Conservation (phyloP, 176 grass and related monocot species). For the Paspalum notatum region DNA sequence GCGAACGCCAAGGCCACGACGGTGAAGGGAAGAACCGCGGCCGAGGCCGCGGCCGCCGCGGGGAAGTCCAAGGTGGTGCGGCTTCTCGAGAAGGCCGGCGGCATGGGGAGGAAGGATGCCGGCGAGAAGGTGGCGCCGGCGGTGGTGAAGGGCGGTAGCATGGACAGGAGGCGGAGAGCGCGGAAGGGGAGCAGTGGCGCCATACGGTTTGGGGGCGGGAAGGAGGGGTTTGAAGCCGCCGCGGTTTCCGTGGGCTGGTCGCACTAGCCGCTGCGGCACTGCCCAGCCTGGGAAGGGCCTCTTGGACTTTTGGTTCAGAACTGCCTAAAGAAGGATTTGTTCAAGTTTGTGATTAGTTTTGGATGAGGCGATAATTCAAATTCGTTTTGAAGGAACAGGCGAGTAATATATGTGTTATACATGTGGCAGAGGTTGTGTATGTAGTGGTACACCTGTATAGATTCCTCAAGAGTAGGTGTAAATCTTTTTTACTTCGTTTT, state of each 20-base stretch:
- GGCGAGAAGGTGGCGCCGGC: constrained; percentile 3
- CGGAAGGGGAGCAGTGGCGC: constrained; percentile 44
- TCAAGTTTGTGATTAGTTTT: constrained; percentile 49
- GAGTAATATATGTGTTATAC: constrained; percentile 4
- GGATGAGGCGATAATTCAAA: constrained; percentile 5
- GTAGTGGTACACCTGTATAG: not conserved
- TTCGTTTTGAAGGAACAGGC: constrained; percentile 20
- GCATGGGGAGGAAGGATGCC: constrained; percentile 23
- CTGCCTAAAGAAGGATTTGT: not conserved
- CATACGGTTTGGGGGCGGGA: constrained; percentile 52
- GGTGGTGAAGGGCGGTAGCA: constrained; percentile 25
- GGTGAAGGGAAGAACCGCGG: constrained; percentile 45
- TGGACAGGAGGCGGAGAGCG: constrained; percentile 43
- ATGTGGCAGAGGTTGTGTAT: not conserved
- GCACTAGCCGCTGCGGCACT: constrained; percentile 8
- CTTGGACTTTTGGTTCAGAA: not conserved
- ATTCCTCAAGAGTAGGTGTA: constrained; percentile 10
- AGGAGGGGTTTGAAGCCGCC: constrained; percentile 47
- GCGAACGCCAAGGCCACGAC: constrained; percentile 45
- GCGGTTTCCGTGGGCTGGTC: constrained; percentile 39
- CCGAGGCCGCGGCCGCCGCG: constrained; percentile 35
- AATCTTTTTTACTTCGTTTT: not conserved
- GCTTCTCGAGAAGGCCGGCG: constrained; percentile 41
- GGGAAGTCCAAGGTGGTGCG: constrained; percentile 48
- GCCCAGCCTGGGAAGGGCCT: not conserved